Evolutionary conservation across 805 yeast genomes (phyloP), one percentile per base, ranked within the genome.

Genomic region (Tetrapisispora namnaoensis): DNA sequence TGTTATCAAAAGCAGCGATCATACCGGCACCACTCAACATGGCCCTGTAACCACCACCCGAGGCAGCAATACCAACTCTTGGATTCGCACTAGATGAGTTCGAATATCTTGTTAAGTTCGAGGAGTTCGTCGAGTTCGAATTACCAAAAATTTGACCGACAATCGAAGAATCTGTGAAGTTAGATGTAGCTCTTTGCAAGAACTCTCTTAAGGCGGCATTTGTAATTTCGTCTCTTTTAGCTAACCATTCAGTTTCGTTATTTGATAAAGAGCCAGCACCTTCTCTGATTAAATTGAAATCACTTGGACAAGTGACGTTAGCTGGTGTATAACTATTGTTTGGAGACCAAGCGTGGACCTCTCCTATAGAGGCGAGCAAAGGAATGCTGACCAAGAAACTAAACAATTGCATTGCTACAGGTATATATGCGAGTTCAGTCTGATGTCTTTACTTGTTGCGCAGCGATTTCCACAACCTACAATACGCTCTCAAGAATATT

Each of bases 41-140:
- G 34, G 96, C 95, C 52, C 96, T 75, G 65, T 86, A 88, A 3
- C 96, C 96, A 61, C 96, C 96, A 42, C 96, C 96, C 16, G 86
- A 75, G 55, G 82, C 79, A 7, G 88, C 82, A 28, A 77, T 54
- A 3, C 79, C 89, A 40, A 83, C 69, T 44, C 73, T 71, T 37
- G 65, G 65, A 11, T 54, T 54, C 43, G 49, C n/a, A 20, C 3
- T 53, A 46, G 51, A 9, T 8, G 37, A 37, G 5, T 43, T 20
- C 4, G 32, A 18, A n/a, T 8, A 20, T 22, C 14, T 47, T 10
- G 50, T 44, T 8, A 32, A 37, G 5, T 43, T 20, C 4, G 32
- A 18, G n/a, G 7, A 20, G 18, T 13, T 47, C 9, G 50, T 44
- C 24, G 47, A 45, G 36, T 50, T 50, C 28, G 49, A 41, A 14